Percentiles rank a stretch among this genome's conserved stretches.
These are phyloP conservation scores for Exophiala sp. DNA, from an alignment of 2,329 filamentous ascomycete genomes.

Conservation along the genomic window DNA sequence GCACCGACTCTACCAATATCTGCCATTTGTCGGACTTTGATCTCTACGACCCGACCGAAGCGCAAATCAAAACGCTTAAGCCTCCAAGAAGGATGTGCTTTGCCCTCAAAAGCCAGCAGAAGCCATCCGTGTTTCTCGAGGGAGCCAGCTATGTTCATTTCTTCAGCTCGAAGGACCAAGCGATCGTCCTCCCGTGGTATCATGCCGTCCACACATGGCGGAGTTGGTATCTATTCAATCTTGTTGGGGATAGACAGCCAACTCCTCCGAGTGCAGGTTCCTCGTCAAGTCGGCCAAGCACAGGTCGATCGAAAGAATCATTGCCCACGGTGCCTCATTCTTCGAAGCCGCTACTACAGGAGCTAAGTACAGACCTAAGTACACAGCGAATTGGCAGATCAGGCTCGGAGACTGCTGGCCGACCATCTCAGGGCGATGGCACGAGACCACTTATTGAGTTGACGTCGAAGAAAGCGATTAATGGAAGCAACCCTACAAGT, in stretches of 20 bases:
- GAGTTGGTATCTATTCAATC: slow-evolving; percentile 84
- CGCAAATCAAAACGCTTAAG: slow-evolving; percentile 68
- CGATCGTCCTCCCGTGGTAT: slow-evolving; percentile 66
- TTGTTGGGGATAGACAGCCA: slow-evolving; percentile 56
- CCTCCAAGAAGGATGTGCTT: slow-evolving; percentile 83
- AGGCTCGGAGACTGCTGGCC: not conserved
- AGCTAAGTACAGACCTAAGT: slow-evolving; percentile 36
- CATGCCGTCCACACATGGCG: slow-evolving; percentile 74
- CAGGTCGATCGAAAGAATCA: slow-evolving; percentile 43
- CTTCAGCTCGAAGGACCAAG: slow-evolving; percentile 74
- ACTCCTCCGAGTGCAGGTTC: not conserved
- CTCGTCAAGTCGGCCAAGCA: slow-evolving; percentile 8
- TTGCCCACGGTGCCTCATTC: slow-evolving; percentile 61
- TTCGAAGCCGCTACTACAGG: slow-evolving; percentile 65
- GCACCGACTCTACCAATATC: slow-evolving; percentile 52
- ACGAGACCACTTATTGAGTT: slow-evolving; percentile 18
- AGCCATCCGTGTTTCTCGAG: slow-evolving; percentile 75
- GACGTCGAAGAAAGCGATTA: slow-evolving; percentile 8
- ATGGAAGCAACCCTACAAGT: slow-evolving; percentile 1
- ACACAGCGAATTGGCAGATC: not conserved
- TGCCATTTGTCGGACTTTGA: slow-evolving; percentile 92
- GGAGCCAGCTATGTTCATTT: slow-evolving; percentile 88
- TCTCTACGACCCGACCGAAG: slow-evolving; percentile 72
- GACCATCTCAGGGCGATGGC: slow-evolving; percentile 11
- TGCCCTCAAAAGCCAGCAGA: slow-evolving; percentile 89